phyloP scores from a whole-genome alignment of 306 rosid species.

The Purshia tridentata region DNA sequence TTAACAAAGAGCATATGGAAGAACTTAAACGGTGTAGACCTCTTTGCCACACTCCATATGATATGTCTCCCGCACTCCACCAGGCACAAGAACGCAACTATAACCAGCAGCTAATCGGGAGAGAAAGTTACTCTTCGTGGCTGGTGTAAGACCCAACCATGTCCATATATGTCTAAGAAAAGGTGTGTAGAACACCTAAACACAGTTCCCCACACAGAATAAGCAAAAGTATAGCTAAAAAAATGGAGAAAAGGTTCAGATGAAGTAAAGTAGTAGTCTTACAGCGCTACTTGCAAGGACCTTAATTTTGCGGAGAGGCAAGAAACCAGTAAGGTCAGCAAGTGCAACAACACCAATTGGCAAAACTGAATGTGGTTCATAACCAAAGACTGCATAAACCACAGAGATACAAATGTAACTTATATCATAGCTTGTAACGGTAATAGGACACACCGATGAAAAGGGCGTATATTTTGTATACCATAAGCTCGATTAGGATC shows the following conservation, averaged over 20 bases:
- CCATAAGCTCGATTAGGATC: constrained; percentile 79
- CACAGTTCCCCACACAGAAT: constrained; percentile 13
- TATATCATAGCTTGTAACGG: background rate
- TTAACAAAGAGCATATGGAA: background rate
- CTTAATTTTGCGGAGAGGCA: constrained; percentile 86
- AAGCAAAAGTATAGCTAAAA: constrained; percentile 14
- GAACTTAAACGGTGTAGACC: constrained; percentile 37
- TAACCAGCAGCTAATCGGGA: constrained; percentile 65
- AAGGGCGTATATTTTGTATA: background rate
- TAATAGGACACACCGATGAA: background rate
- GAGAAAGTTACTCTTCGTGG: constrained; percentile 59
- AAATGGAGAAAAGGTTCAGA: background rate
- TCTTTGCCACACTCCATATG: constrained; percentile 72
- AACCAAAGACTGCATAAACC: constrained; percentile 69
- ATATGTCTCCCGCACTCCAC: constrained; percentile 94
- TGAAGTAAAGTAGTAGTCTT: constrained; percentile 35
- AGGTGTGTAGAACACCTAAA: constrained; percentile 83
- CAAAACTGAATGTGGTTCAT: constrained; percentile 94
- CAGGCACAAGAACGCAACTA: constrained; percentile 89
- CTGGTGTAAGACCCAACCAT: constrained; percentile 88
- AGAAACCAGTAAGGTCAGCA: constrained; percentile 78
- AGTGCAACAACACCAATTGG: constrained; percentile 85
- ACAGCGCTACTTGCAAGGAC: constrained; percentile 97
- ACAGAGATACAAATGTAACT: background rate
- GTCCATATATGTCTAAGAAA: constrained; percentile 96